Conservation (phyloP, 116 monocot species). For the Papilionanthe hybrid region DNA sequence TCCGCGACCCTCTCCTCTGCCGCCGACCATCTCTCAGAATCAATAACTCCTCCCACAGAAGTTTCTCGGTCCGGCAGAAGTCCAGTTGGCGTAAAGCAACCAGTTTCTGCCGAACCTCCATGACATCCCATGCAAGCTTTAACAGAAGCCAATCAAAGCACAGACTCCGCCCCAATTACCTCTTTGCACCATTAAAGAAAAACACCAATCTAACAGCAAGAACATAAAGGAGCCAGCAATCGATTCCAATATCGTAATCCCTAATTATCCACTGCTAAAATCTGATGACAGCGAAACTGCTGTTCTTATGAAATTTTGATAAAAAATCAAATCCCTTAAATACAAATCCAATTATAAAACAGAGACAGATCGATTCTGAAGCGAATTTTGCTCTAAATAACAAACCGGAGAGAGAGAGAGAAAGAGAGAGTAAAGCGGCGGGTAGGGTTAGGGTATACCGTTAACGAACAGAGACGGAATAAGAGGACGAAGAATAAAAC, state of each 20-base stretch:
- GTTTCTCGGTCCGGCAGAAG: neutral
- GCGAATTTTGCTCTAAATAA: neutral
- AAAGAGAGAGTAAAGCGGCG: neutral
- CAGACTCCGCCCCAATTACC: neutral
- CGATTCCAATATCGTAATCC: neutral
- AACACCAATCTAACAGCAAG: neutral
- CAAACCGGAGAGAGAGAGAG: neutral
- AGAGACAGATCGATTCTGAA: neutral
- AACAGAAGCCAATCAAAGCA: neutral
- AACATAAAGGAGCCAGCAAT: neutral
- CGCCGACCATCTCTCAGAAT: neutral
- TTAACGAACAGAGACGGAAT: neutral
- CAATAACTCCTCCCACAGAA: constrained; percentile 1
- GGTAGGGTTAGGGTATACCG: neutral
- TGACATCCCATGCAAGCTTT: neutral
- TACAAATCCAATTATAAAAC: neutral
- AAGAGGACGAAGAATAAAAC: neutral
- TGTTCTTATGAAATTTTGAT: neutral
- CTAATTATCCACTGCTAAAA: neutral
- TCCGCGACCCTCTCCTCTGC: neutral
- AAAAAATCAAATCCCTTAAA: neutral
- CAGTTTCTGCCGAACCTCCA: neutral
- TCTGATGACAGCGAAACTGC: neutral
- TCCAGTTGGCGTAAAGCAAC: neutral
- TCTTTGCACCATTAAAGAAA: neutral